Percentiles rank a stretch among this genome's conserved stretches.
Evolutionary conservation across 176 grass and related monocot species (phyloP).

Genomic region (Phoenix roebelenii): DNA sequence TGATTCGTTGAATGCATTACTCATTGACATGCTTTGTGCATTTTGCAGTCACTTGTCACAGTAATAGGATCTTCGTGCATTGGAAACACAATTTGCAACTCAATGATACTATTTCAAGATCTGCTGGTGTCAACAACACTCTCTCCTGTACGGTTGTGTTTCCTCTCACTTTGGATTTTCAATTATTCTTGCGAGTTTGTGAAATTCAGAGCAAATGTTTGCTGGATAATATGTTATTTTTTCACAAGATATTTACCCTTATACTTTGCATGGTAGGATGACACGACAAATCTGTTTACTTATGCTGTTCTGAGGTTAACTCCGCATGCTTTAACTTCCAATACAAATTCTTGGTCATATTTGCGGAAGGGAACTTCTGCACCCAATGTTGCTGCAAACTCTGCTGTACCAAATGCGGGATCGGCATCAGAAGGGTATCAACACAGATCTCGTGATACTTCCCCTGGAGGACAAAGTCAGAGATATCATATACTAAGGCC

Average conservation of each 20-base stretch:
- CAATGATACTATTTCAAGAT: slow-evolving; percentile 82
- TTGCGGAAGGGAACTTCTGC: slow-evolving; percentile 58
- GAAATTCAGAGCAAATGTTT: too few relatives aligned
- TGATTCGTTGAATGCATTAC: slow-evolving; percentile 29
- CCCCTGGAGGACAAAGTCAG: slow-evolving; percentile 56
- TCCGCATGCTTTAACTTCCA: slow-evolving; percentile 69
- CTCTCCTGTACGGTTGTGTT: slow-evolving; percentile 55
- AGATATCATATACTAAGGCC: slow-evolving; percentile 53
- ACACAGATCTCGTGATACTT: slow-evolving; percentile 58
- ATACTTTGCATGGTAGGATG: slow-evolving; percentile 45
- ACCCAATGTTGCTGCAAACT: slow-evolving; percentile 28
- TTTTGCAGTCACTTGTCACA: slow-evolving; percentile 73
- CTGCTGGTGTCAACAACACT: slow-evolving; percentile 87
- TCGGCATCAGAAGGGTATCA: slow-evolving; percentile 46
- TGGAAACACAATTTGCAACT: slow-evolving; percentile 53
- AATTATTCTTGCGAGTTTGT: neutral
- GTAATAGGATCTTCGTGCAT: slow-evolving; percentile 59
- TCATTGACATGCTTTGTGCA: slow-evolving; percentile 31
- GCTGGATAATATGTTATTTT: too few relatives aligned
- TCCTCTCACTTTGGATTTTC: slow-evolving; percentile 11
- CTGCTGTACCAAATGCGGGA: slow-evolving; percentile 47
- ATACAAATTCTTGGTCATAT: slow-evolving; percentile 84
- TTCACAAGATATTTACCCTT: neutral
- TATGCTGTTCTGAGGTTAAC: slow-evolving; percentile 83
- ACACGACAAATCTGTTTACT: slow-evolving; percentile 68